Evolutionary conservation across 805 yeast genomes (phyloP), one percentile per base, ranked within the genome.

Genomic region (Ogataea paradorogensis): DNA sequence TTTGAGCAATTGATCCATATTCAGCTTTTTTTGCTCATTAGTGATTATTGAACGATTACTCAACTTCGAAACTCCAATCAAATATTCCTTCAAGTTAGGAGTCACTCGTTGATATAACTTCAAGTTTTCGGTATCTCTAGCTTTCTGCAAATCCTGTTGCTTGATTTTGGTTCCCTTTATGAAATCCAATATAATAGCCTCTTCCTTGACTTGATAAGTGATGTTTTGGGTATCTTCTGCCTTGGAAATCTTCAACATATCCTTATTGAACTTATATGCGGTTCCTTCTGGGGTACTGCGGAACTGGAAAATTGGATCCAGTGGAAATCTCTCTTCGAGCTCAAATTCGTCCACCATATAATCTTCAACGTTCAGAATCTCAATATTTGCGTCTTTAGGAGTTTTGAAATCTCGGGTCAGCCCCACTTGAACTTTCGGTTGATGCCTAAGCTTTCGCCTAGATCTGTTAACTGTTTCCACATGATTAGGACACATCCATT

Each of bases 401-500:
- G 50, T 33, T 18, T 61, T 50, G 29, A 68, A 65, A 39, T 82
- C 82, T 27, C 81, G 65, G 1, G 73, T 57, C 41, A 78, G 63
- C 15, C 67, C 62, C 3, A 84, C 82, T 41, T 82, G 84, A 7
- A 80, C 57, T 16, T 72, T 63, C 4, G 70, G 61, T 31, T 77
- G 77, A 48, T 71, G 74, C 48, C 70, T 74, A 48, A 74, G 69
- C 53, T 72, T 67, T 36, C 88, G 64, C 40, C 70, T 64, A 10
- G 68, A 50, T 22, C 70, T 70, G n/a, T 71, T 47, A 15, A 76
- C 59, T 29, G 62, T 67, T 33, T 74, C 84, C 15, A 78, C 76
- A 64, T 88, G 97, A 50, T 84, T 82, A 2, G 96, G 98, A 61
- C 96, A 93, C 65, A 77, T 80, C 98, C 96, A 91, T 59, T 82